Evolutionary conservation across 305 asterid species (phyloP).

Genomic region (Striga hermonthica): DNA sequence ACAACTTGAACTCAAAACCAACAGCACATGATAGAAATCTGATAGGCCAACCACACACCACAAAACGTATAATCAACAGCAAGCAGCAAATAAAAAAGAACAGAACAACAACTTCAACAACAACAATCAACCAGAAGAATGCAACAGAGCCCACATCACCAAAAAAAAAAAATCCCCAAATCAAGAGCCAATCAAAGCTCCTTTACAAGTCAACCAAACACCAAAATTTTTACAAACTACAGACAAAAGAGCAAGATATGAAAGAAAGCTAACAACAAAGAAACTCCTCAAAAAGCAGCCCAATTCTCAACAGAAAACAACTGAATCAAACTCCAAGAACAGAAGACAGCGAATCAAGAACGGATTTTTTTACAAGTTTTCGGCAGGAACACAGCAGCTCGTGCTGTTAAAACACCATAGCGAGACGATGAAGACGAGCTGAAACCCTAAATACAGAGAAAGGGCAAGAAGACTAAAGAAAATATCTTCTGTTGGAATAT

Average conservation of each 20-base stretch:
- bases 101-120: conserved; percentile 13
- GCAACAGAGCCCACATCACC: conserved; percentile 25
- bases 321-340: not conserved
- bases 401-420: conserved; percentile 17
- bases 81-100: conserved; percentile 13
- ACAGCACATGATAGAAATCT: not conserved
- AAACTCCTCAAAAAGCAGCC: not conserved
- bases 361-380: not conserved
- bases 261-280: not conserved
- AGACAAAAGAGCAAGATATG: not conserved
- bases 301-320: not conserved
- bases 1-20: conserved; percentile 21
- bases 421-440: conserved; percentile 28
- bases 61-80: not conserved
- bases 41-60: conserved; percentile 12
- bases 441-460: conserved; percentile 39
- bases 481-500: conserved; percentile 31
- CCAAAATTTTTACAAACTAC: conserved; percentile 6
- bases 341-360: conserved; percentile 18
- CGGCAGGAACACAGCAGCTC: conserved; percentile 23
- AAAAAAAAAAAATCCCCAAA: conserved; percentile 27
- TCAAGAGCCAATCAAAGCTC: conserved; percentile 26
- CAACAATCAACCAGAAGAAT: conserved; percentile 15
- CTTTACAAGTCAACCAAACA: conserved; percentile 12
- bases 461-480: not conserved